Evolutionary conservation across 148 eudicot genomes (phyloP), one percentile per base, ranked within the genome.

Genomic region (Linanthus parryae): DNA sequence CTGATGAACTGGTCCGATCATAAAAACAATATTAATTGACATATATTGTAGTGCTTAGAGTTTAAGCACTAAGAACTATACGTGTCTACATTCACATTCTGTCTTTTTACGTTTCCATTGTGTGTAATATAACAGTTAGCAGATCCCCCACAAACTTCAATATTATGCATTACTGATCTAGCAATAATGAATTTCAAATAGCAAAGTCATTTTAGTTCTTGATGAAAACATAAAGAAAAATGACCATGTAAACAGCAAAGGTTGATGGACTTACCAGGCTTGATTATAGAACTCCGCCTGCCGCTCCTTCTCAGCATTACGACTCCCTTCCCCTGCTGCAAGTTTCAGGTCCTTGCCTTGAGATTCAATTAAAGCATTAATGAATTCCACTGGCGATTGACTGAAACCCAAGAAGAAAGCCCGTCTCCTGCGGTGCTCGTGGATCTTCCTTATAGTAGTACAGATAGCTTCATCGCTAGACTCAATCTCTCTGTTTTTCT

Each of bases 371-470:
- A 91, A 44, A 25, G 89, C 83, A 76, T 91, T 81, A 27, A 86
- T 75, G 54, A 86, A 86, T 59, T 91, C 98, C 16, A 83, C 84
- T 0, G 95, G 98, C 2, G 98, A 86, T 67, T 91, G 95, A 64
- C 95, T 86, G 66, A 91, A 86, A 5, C 97, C 95, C 37, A 83
- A 82, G 68, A 91, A 91, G 62, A 86, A 91, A 3, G 98, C 94
- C 40, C 95, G 69, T 54, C 95, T 76, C 63, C 63, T 74, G 9
- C 87, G 78, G 65, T 91, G 98, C 68, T 86, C 98, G 12, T 91
- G 82, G 27, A 91, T 91, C 72, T 86, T 91, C 67, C 81, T 79
- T 52, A 91, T 79, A 40, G 95, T 77, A 64, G 71, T 49, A 77
- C 86, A 81, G 38, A 91, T 83, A 19, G 94, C 84, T 69, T 91